Base-by-base conservation (phyloP, 2,329 filamentous ascomycete species). In the Helicocarpus griseus region DNA sequence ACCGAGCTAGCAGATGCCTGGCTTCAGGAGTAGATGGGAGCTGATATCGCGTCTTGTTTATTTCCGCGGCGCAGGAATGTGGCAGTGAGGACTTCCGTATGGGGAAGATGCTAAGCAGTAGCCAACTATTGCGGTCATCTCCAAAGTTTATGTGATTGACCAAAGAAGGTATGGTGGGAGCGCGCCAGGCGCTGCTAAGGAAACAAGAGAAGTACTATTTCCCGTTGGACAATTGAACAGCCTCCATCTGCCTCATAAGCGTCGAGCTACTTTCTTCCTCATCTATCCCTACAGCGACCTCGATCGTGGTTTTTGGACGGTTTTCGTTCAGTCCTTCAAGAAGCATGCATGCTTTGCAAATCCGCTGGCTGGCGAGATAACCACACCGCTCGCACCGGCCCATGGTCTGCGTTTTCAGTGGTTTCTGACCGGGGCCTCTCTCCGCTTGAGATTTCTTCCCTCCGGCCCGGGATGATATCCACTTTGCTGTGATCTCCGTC, bases 271-370 rank as follows among this genome's bases (percentile, higher is more conserved):
- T 70, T 54, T 77, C 75, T 53, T 77, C 72, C 45, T 76, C 73
- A 48, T 75, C 72, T 56, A 73, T 66, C 0, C 64, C 65, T 31
- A 73, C 60, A 24, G 62, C 61, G 19, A 72, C 61, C 55, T 73
- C 69, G 31, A 76, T 74, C 6, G 66, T 60, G 6, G 69, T 73
- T 59, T 69, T 71, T 29, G 76, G 76, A 11, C 72, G 62, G 55
- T 74, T 80, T 62, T 93, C 96, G 65, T 98, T 98, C 45, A 98
- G 69, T 0, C 86, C 88, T 60, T 97, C 90, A 2, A 98, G 78
- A 41, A 98, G 73, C 55, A 83, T 85, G 66, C 93, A 98, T 0
- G 93, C 93, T 69, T 98, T 95, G 70, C 93, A 98, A 36, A 96
- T 81, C 28, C 81, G 80, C 68, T 98, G 93, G 61, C 90, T 96